phyloP scores from a whole-genome alignment of 805 yeast genomes.

The Schwanniomyces occidentalis region DNA sequence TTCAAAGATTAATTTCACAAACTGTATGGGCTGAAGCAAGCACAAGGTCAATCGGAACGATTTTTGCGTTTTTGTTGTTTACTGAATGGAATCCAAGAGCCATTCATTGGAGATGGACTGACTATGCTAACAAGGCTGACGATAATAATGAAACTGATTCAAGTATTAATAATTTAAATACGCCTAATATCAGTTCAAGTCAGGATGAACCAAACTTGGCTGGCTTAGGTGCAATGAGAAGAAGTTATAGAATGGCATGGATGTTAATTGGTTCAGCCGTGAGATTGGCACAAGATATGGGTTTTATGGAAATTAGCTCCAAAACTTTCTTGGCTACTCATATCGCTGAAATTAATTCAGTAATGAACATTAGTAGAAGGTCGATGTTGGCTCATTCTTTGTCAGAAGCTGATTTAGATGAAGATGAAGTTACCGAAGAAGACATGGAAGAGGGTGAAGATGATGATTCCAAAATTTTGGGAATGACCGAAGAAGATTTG shows the following conservation, averaged over 20 bases:
- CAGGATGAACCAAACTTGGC: conserved; percentile 51
- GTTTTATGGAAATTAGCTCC: conserved; percentile 70
- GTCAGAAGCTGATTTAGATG: conserved; percentile 61
- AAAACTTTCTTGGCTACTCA: conserved; percentile 82
- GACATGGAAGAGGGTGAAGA: conserved; percentile 26
- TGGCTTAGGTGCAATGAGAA: conserved; percentile 80
- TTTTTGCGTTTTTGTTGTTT: conserved; percentile 76
- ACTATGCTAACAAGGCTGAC: conserved; percentile 69
- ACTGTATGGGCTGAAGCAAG: conserved; percentile 95
- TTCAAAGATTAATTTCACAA: conserved; percentile 77
- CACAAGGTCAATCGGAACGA: conserved; percentile 83
- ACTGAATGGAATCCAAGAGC: conserved; percentile 98
- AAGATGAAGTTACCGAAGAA: conserved; percentile 39
- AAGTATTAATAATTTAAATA: no score
- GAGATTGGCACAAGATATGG: conserved; percentile 83
- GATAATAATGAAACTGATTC: conserved; percentile 24
- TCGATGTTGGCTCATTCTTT: conserved; percentile 75
- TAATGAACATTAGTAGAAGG: conserved; percentile 76
- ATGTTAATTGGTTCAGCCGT: conserved; percentile 88
- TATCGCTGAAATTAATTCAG: conserved; percentile 77
- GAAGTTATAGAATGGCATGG: conserved; percentile 92
- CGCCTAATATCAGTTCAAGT: conserved; percentile 1
- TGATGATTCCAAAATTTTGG: conserved; percentile 24
- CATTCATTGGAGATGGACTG: conserved; percentile 84
- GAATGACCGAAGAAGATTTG: conserved; percentile 34